Conservation (phyloP, 805 yeast species). For the Debaryomyces maramus region DNA sequence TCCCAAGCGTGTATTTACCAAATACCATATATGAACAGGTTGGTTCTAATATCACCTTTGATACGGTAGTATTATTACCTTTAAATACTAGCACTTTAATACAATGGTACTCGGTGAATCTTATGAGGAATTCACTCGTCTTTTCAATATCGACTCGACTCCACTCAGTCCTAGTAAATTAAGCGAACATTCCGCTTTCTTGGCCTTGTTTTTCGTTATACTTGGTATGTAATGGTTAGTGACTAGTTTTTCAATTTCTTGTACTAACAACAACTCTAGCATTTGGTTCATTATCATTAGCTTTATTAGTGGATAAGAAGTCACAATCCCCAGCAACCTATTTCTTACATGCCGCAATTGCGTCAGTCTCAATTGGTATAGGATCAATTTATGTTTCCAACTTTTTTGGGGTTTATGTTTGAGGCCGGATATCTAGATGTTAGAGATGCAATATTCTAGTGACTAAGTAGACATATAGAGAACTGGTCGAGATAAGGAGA, state of each 20-base stretch:
- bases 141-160: constrained; percentile 20
- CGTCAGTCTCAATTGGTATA: constrained; percentile 39
- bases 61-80: too few relatives aligned
- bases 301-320: constrained; percentile 29
- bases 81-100: neutral
- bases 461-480: neutral
- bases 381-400: constrained; percentile 39
- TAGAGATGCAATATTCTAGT: neutral
- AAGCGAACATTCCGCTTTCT: constrained; percentile 15
- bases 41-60: too few relatives aligned
- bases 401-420: constrained; percentile 45
- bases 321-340: constrained; percentile 23
- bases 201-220: constrained; percentile 23
- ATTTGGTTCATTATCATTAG: constrained; percentile 29
- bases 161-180: constrained; percentile 24
- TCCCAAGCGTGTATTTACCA: too few relatives aligned
- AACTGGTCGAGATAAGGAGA: neutral
- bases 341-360: constrained; percentile 31
- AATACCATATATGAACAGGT: too few relatives aligned
- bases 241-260: too few relatives aligned
- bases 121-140: constrained; percentile 25
- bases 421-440: constrained; percentile 2
- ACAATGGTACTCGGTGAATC: constrained; percentile 22
- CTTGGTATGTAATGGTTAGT: constrained; percentile 24
- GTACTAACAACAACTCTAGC: constrained; percentile 23